Evolutionary conservation across 352 stramenopile genomes (phyloP), one percentile per base, ranked within the genome.

Genomic region (Peronosclerospora sorghi): DNA sequence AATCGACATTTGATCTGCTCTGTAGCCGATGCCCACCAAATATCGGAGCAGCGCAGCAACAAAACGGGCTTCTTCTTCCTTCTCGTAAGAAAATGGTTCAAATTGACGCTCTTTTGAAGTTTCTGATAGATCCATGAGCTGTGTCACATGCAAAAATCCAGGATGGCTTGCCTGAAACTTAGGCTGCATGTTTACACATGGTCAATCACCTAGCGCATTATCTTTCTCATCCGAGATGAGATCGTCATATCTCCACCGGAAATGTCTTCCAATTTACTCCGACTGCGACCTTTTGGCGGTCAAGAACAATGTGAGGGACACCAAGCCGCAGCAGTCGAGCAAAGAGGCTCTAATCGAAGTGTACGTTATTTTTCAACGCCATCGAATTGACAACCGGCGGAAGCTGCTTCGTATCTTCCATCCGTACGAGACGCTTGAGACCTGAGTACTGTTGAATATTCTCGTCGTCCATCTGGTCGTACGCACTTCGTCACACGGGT

Each of bases 281-380:
- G 61, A 37, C 86, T 79, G 45, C 85, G 68, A 5, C 90, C n/a
- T n/a, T n/a, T n/a, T n/a, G n/a, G n/a, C n/a, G n/a, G n/a, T 97
- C 75, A 17, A 98, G 78, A 48, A 86, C 63, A 51, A 98, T 70
- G n/a, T 62, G 67, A 18, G 90, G 90, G 8, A 96, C 90, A 27
- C 89, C 94, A 32, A 98, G 72, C 39, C 89, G 77, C 21, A 98
- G 76, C 32, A 98, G 54, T 13, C 96, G 84, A 17, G 85, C 63
- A 66, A 99, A 98, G 9, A 98, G 54, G 54, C 86, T 97, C 65
- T 98, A 88, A 56, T 98, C 87, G n/a, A 98, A 80, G 23, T 87
- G 74, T 24, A 74, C 85, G 59, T 92, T 97, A 35, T 65, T 77
- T 34, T 81, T 73, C 42, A 99, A 83, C 9, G 79, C 68, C 14